Evolutionary conservation across 2,329 filamentous ascomycete genomes (phyloP).

Genomic region (Ophiocordyceps camponoti-rufipedis): DNA sequence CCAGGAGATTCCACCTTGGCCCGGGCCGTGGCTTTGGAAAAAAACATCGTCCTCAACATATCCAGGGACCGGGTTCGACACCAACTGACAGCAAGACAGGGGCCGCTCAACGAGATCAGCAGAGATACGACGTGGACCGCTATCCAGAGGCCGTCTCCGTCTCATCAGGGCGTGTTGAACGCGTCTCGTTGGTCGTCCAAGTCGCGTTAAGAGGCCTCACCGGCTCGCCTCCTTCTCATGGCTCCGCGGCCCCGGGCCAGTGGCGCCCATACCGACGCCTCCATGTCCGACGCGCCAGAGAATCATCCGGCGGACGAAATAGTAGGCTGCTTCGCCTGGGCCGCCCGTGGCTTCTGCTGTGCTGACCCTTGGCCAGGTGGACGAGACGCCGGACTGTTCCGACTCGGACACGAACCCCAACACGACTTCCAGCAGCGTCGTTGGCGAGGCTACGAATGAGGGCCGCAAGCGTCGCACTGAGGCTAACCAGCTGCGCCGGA

Average conservation of each 20-base stretch:
- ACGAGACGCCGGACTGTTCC: conserved; percentile 48
- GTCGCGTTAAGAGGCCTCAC: conserved; percentile 34
- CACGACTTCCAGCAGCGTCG: conserved; percentile 67
- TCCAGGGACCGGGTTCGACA: conserved; percentile 3
- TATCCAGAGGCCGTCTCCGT: background rate
- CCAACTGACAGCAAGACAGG: background rate
- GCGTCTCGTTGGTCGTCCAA: conserved; percentile 21
- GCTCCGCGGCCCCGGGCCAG: conserved; percentile 34
- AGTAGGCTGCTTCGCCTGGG: conserved; percentile 14
- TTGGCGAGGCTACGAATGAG: conserved; percentile 54
- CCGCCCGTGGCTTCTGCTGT: background rate
- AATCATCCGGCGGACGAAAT: conserved; percentile 26
- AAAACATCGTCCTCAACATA: conserved; percentile 13
- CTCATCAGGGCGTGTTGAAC: conserved; percentile 11
- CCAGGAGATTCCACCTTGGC: conserved; percentile 14
- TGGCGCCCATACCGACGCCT: conserved; percentile 40
- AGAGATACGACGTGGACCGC: too few species aligned
- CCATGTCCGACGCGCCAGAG: conserved; percentile 42
- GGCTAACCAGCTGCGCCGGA: conserved; percentile 76
- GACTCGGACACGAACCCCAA: conserved; percentile 51
- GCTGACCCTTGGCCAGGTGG: conserved; percentile 21
- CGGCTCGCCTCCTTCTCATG: conserved; percentile 20
- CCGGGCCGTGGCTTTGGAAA: conserved; percentile 6
- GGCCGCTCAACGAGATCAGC: background rate
- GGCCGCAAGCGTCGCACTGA: conserved; percentile 75